phyloP scores from a whole-genome alignment of 495 filamentous ascomycete genomes.

The Xanthoparmelia taractica region DNA sequence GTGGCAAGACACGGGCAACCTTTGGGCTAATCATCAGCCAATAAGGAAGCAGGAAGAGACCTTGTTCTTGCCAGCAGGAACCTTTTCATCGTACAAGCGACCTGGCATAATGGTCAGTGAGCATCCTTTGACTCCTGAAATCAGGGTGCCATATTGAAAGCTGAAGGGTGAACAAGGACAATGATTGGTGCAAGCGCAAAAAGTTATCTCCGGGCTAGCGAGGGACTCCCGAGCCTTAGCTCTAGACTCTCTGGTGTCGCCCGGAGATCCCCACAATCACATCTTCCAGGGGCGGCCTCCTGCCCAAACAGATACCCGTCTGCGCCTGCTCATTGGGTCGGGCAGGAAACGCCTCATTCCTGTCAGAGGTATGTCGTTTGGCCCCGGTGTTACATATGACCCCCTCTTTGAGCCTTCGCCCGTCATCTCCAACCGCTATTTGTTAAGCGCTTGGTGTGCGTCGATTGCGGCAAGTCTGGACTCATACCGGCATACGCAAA shows the following conservation, averaged over 20 bases:
- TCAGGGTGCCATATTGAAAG: not conserved
- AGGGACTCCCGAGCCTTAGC: not conserved
- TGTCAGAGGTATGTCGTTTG: not conserved
- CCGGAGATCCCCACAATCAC: not conserved
- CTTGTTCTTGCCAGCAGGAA: not conserved
- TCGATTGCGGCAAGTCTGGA: not conserved
- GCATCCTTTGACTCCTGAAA: constrained; percentile 2
- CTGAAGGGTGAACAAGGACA: not conserved
- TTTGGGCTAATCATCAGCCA: not conserved
- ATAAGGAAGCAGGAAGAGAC: not conserved
- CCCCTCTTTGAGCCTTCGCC: not conserved
- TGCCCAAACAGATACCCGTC: not conserved
- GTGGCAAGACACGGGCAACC: not conserved
- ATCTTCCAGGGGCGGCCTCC: constrained; percentile 15
- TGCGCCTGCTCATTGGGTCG: not conserved
- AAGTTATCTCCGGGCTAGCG: not conserved
- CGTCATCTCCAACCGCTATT: not conserved
- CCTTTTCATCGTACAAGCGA: not conserved
- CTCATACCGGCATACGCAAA: not conserved
- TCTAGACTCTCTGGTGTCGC: too few species aligned
- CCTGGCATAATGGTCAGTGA: not conserved
- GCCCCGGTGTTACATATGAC: not conserved
- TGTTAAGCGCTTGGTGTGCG: not conserved
- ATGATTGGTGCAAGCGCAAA: constrained; percentile 1
- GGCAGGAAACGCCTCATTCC: not conserved